These are phyloP conservation scores for Ascochyta fabae DNA, from an alignment of 2,329 filamentous ascomycete species.

Conservation along the genomic window DNA sequence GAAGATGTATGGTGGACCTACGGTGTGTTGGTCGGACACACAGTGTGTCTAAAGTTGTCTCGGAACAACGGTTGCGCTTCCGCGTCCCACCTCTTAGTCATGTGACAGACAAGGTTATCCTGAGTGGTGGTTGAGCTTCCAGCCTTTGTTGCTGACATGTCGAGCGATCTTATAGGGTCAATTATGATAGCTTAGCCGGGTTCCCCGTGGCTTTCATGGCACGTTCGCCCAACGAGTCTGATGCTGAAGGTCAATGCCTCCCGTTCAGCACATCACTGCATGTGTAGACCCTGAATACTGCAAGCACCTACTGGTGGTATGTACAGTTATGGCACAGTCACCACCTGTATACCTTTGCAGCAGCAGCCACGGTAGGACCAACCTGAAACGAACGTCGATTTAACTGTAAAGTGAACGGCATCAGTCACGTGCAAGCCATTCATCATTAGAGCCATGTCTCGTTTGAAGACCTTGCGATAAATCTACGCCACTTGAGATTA, in stretches of 20 bases:
- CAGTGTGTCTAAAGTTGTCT: conserved; percentile 9
- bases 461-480: not conserved
- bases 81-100: conserved; percentile 4
- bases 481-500: not conserved
- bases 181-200: not conserved
- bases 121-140: not conserved
- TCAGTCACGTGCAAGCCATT: not conserved
- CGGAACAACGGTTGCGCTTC: conserved; percentile 12
- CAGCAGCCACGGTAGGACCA: not conserved
- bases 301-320: conserved; percentile 21
- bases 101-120: conserved; percentile 13
- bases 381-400: not conserved
- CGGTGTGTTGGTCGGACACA: conserved; percentile 11
- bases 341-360: not conserved
- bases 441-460: not conserved
- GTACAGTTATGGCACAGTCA: conserved; percentile 1
- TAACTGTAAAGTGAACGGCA: too few species aligned
- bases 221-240: conserved; percentile 20
- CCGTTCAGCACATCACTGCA: conserved; percentile 12
- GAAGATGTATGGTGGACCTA: conserved; percentile 1
- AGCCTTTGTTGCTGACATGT: conserved; percentile 4
- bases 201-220: conserved; percentile 16
- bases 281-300: conserved; percentile 11
- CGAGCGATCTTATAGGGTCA: conserved; percentile 4
- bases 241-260: conserved; percentile 29